Conservation (phyloP, 805 yeast species). For the Torulaspora indica region DNA sequence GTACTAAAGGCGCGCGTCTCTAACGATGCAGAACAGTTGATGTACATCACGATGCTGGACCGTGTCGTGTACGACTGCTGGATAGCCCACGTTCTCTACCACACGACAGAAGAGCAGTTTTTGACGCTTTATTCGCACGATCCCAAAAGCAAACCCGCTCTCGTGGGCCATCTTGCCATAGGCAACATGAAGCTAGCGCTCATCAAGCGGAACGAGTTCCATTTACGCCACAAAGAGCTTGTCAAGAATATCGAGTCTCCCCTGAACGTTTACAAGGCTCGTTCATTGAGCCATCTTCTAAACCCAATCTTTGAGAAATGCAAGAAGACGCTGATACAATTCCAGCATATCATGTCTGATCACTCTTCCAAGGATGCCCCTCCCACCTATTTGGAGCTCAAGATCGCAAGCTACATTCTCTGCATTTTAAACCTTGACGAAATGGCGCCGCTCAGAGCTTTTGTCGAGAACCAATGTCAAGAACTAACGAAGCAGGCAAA, state of each 20-base stretch:
- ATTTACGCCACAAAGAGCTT: conserved; percentile 38
- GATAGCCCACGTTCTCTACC: conserved; percentile 35
- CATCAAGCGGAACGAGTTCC: conserved; percentile 35
- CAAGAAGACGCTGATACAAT: conserved; percentile 23
- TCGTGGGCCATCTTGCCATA: conserved; percentile 13
- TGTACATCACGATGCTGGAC: conserved; percentile 44
- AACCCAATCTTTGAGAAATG: conserved; percentile 22
- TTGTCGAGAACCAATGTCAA: conserved; percentile 13
- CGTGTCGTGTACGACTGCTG: conserved; percentile 49
- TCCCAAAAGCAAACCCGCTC: not conserved
- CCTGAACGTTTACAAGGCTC: conserved; percentile 5
- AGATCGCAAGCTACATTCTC: conserved; percentile 34
- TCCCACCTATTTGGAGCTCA: conserved; percentile 32
- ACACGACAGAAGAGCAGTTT: conserved; percentile 20
- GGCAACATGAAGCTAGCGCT: conserved; percentile 20
- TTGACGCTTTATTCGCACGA: conserved; percentile 22
- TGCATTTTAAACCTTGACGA: conserved; percentile 24
- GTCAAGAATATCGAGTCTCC: conserved; percentile 16
- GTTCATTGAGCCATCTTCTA: conserved; percentile 4
- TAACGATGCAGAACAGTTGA: conserved; percentile 32
- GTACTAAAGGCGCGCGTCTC: conserved; percentile 35
- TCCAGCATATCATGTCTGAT: conserved; percentile 21
- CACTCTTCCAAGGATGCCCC: conserved; percentile 9
- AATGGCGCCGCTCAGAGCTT: conserved; percentile 7
- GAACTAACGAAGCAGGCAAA: conserved; percentile 19